Base-by-base conservation (phyloP, 2,329 filamentous ascomycete species). In the Arachnopeziza araneosa region DNA sequence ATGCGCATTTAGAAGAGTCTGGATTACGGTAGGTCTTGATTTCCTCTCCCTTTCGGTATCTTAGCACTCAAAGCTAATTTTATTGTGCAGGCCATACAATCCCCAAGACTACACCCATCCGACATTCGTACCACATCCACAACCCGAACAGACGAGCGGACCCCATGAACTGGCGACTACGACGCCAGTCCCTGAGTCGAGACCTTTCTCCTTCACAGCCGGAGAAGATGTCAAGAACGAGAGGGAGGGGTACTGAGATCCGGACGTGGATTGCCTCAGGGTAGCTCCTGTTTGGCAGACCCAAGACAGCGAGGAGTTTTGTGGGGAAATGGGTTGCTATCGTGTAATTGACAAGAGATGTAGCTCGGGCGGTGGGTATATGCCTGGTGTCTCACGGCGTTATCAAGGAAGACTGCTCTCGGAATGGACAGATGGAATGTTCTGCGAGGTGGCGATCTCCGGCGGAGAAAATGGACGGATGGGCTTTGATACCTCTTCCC, bases 21-120 rank as follows among this genome's bases (percentile, higher is more conserved):
- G 60, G 60, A 24, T 52, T 63, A 24, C 57, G 62, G 61, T 66
- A 50, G 23, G 59, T 59, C 36, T 21, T 60, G 5, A 4, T 30
- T 52, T 21, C 17, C 14, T 21, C 22, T 51, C 50, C 48, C 32
- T 14, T 53, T 21, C 26, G 4, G 21, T 17, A 23, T 9, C 6
- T 24, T 21, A 24, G 24, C 17, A n/a, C 54, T 12, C 26, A 22
- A n/a, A 53, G 23, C 54, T n/a, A 22, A 36, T 24, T 53, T 10
- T 44, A 36, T 44, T 14, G 12, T 17, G 14, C n/a, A 55, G 54
- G 54, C 50, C 56, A 23, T 63, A 61, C 44, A 64, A 62, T 51
- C 58, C 55, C 24, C 56, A 58, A 44, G 36, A 44, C 36, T 44
- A 44, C 17, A 19, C 12, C 10, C 36, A 5, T 19, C 6, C 17